Percentiles rank a stretch among this genome's conserved stretches.
phyloP scores from a whole-genome alignment of 2,329 filamentous ascomycete genomes.

The Acrocalymma vagum region DNA sequence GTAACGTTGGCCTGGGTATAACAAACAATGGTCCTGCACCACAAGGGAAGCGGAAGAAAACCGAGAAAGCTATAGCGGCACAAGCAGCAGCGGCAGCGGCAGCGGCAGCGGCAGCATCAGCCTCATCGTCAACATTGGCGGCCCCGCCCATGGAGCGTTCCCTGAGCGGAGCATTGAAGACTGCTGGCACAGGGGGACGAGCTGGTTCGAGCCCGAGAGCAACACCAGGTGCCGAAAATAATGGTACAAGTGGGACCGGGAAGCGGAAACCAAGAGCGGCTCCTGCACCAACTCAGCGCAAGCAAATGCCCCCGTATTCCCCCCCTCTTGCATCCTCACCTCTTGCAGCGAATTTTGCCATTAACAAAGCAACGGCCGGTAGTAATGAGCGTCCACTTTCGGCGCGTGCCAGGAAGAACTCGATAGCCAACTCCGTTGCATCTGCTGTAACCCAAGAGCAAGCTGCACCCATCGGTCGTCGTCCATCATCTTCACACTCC shows the following conservation, averaged over 20 bases:
- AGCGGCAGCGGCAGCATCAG: slow-evolving; percentile 38
- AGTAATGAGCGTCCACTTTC: slow-evolving; percentile 67
- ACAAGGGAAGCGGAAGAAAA: slow-evolving; percentile 79
- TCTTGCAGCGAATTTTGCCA: slow-evolving; percentile 69
- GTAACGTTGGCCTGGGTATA: slow-evolving; percentile 71
- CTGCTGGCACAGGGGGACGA: slow-evolving; percentile 49
- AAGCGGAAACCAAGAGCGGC: slow-evolving; percentile 77
- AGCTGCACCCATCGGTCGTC: slow-evolving; percentile 28
- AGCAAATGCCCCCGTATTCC: slow-evolving; percentile 67
- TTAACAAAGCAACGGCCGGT: slow-evolving; percentile 62
- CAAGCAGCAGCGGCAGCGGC: slow-evolving; percentile 26
- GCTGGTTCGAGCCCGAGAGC: slow-evolving; percentile 69
- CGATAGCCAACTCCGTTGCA: slow-evolving; percentile 50
- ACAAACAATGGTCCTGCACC: slow-evolving; percentile 61
- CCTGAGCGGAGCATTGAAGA: slow-evolving; percentile 66
- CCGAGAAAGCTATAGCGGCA: slow-evolving; percentile 67
- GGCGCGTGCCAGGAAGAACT: slow-evolving; percentile 79
- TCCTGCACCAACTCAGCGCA: slow-evolving; percentile 77
- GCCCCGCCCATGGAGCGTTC: slow-evolving; percentile 70
- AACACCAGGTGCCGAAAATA: slow-evolving; percentile 69
- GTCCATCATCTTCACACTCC: slow-evolving; percentile 48
- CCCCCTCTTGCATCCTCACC: slow-evolving; percentile 80
- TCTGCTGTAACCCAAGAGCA: slow-evolving; percentile 63
- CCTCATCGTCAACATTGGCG: slow-evolving; percentile 30
- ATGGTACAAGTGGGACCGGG: slow-evolving; percentile 37